A percentile compares a stretch with the other conserved stretches of the same genome.
Conservation (phyloP, 495 filamentous ascomycete genomes). For the Tuber magnatum region DNA sequence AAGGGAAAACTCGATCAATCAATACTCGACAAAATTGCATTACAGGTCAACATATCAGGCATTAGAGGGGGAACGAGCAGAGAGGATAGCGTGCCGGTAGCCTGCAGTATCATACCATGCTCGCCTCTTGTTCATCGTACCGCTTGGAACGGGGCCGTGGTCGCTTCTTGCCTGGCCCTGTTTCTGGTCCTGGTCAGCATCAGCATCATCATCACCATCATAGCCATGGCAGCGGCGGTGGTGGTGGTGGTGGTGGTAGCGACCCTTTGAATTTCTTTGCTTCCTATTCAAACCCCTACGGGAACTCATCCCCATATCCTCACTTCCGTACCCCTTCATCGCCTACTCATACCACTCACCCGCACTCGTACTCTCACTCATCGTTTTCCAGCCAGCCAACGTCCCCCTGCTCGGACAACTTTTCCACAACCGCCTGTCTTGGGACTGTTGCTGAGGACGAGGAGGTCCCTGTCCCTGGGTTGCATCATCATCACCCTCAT, state of each 20-base stretch:
- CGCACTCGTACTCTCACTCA: background rate
- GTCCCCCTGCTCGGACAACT: background rate
- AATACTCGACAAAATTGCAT: background rate
- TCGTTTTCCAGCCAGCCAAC: background rate
- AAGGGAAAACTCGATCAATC: background rate
- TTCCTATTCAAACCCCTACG: background rate
- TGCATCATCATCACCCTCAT: background rate
- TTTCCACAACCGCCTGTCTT: background rate
- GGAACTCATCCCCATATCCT: background rate
- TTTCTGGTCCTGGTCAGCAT: background rate
- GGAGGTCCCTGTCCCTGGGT: background rate
- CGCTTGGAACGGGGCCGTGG: background rate
- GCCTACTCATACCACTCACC: background rate
- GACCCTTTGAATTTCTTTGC: background rate
- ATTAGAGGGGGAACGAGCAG: background rate
- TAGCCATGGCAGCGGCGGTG: background rate
- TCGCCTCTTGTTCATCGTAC: background rate
- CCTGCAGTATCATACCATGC: background rate
- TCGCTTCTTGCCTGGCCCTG: background rate
- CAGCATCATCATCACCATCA: background rate
- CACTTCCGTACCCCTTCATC: background rate
- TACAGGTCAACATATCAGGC: background rate
- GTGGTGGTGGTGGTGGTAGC: background rate
- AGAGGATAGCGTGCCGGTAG: background rate
- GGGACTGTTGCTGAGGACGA: background rate